Evolutionary conservation across 164 flowering plant species (phyloP).

Genomic region (Dillenia suffruticosa): DNA sequence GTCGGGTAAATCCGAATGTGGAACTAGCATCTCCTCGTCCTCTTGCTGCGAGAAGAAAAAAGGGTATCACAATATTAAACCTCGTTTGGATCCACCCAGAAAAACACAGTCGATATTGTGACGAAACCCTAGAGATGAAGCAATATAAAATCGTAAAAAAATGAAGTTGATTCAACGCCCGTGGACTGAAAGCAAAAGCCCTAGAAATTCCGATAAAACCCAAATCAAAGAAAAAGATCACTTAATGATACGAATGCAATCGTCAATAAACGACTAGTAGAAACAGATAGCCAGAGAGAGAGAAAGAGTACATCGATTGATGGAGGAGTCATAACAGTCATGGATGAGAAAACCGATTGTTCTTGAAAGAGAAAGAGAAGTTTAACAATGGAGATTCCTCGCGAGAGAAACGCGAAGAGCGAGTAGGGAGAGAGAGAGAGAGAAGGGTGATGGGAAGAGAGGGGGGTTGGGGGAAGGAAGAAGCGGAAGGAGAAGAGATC

Average conservation of each 20-base stretch:
- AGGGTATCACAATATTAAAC: slow-evolving; percentile 12
- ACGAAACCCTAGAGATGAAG: slow-evolving; percentile 9
- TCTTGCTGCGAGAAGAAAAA: slow-evolving; percentile 31
- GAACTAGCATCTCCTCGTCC: slow-evolving; percentile 51
- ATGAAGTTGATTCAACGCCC: neutral
- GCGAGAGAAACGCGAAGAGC: slow-evolving; percentile 5
- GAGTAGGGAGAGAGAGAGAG: slow-evolving; percentile 8
- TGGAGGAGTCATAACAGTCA: slow-evolving; percentile 49
- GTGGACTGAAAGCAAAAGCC: neutral
- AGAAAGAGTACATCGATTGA: slow-evolving; percentile 30
- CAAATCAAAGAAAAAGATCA: slow-evolving; percentile 3
- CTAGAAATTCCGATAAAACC: neutral
- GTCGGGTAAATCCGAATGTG: slow-evolving; percentile 36
- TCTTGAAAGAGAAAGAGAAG: neutral
- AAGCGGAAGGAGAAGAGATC: slow-evolving; percentile 1
- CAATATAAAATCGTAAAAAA: neutral
- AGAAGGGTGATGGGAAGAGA: no score
- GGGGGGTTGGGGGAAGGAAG: neutral
- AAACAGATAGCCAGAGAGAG: slow-evolving; percentile 1
- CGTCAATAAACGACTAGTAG: neutral
- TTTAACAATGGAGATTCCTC: slow-evolving; percentile 13
- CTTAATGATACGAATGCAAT: neutral
- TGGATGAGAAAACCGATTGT: slow-evolving; percentile 1
- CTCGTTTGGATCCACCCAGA: slow-evolving; percentile 17
- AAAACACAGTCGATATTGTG: slow-evolving; percentile 9